These are phyloP conservation scores for Dalechampia spathulata DNA, from an alignment of 441 rosid genomes.

Conservation along the genomic window DNA sequence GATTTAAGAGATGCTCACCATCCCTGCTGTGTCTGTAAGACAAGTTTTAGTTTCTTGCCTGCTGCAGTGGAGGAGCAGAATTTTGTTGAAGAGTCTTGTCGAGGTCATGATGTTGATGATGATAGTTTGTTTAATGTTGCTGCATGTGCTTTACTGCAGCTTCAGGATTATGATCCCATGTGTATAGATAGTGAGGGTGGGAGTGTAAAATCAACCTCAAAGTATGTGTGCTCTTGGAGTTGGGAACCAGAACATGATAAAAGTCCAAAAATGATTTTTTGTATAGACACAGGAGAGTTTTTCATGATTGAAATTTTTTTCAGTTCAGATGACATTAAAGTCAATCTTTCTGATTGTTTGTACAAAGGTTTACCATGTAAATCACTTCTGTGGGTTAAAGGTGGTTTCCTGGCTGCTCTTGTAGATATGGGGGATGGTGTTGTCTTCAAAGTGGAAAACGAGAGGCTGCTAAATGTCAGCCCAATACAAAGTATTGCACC, in stretches of 20 bases:
- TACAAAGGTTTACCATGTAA: slow-evolving; percentile 78
- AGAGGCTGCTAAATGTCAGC: slow-evolving; percentile 45
- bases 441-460: slow-evolving; percentile 71
- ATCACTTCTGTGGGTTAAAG: slow-evolving; percentile 81
- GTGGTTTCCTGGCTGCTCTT: slow-evolving; percentile 73
- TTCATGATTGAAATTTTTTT: slow-evolving; percentile 66
- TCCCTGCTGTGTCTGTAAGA: slow-evolving; percentile 64
- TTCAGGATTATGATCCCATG: slow-evolving; percentile 97
- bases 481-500: slow-evolving; percentile 89
- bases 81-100: slow-evolving; percentile 69
- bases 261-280: slow-evolving; percentile 63
- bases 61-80: slow-evolving; percentile 59
- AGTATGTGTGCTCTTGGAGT: slow-evolving; percentile 80
- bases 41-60: slow-evolving; percentile 58
- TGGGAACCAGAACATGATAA: slow-evolving; percentile 74
- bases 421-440: slow-evolving; percentile 95
- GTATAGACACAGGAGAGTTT: slow-evolving; percentile 84
- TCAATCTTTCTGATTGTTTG: slow-evolving; percentile 70
- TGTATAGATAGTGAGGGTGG: slow-evolving; percentile 71
- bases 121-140: slow-evolving; percentile 94
- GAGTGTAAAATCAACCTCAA: slow-evolving; percentile 41
- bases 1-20: slow-evolving; percentile 80
- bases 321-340: slow-evolving; percentile 42
- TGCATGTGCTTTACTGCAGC: slow-evolving; percentile 88
- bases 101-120: slow-evolving; percentile 82